A percentile compares a stretch with the other conserved stretches of the same genome.
Evolutionary conservation across 495 filamentous ascomycete genomes (phyloP).

Genomic region (Margaritispora aquatica): DNA sequence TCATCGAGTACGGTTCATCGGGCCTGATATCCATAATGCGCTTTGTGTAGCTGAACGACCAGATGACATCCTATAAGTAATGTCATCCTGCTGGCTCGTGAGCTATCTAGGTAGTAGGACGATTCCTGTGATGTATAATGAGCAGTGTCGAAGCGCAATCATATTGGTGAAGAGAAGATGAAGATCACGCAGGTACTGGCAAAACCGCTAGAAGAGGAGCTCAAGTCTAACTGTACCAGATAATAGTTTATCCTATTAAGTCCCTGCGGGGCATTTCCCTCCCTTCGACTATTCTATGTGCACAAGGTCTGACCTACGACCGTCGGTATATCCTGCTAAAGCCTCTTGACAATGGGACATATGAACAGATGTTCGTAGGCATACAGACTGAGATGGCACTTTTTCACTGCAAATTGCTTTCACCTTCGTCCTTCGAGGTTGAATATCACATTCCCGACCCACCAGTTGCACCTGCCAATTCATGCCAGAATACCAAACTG

Average conservation of each 20-base stretch:
- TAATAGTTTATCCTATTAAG: constrained; percentile 89
- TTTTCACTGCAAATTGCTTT: constrained; percentile 54
- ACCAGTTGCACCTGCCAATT: not conserved
- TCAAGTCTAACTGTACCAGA: constrained; percentile 39
- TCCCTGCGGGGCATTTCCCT: constrained; percentile 63
- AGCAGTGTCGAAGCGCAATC: not conserved
- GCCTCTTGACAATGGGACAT: constrained; percentile 23
- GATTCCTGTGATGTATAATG: not conserved
- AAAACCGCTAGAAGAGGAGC: not conserved
- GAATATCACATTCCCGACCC: constrained; percentile 40
- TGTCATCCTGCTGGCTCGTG: not conserved
- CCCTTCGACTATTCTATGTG: constrained; percentile 45
- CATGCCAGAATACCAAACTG: no score
- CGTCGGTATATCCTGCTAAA: constrained; percentile 73
- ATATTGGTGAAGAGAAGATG: constrained; percentile 19
- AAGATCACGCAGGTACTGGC: constrained; percentile 40
- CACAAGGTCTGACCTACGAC: constrained; percentile 67
- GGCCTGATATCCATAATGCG: not conserved
- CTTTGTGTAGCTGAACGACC: not conserved
- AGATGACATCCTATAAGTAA: not conserved
- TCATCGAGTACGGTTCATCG: not conserved
- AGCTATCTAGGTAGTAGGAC: not conserved
- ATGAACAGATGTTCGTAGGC: constrained; percentile 63
- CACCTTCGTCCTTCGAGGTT: constrained; percentile 41
- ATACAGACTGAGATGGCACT: constrained; percentile 59